Percentiles rank a stretch among this genome's conserved stretches.
phyloP scores from a whole-genome alignment of 768 basidiomycete species.

The Thelephora aurantiotincta region DNA sequence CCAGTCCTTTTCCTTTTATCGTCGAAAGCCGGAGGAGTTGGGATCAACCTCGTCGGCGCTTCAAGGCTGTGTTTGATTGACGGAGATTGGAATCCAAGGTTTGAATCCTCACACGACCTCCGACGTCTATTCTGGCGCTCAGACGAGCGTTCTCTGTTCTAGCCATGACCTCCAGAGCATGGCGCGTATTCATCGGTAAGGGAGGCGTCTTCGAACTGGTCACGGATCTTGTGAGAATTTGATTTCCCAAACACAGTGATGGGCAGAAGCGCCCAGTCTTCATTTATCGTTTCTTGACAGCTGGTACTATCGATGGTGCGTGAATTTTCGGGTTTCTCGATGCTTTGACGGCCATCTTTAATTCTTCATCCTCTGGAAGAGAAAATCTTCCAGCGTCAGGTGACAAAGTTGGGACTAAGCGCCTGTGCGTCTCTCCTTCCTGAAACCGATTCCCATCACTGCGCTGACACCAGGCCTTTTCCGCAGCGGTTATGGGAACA shows the following conservation, averaged over 20 bases:
- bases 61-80: conserved; percentile 80
- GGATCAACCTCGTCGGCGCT: conserved; percentile 85
- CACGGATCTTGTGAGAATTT: conserved; percentile 3
- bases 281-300: conserved; percentile 77
- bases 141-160: neutral
- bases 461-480: conserved; percentile 1
- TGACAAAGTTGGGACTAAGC: conserved; percentile 86
- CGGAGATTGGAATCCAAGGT: conserved; percentile 93
- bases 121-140: neutral
- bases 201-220: neutral
- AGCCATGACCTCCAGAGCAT: conserved; percentile 93
- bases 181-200: conserved; percentile 88
- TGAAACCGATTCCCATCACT: neutral
- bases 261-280: conserved; percentile 87
- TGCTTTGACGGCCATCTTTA: neutral
- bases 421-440: conserved; percentile 46
- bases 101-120: conserved; percentile 1
- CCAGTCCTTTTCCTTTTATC: conserved; percentile 84
- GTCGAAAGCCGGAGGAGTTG: conserved; percentile 91
- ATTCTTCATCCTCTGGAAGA: conserved; percentile 26
- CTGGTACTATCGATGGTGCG: conserved; percentile 81
- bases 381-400: conserved; percentile 88
- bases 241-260: conserved; percentile 37
- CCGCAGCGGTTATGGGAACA: conserved; percentile 56
- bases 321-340: neutral